Percentiles rank a stretch among this genome's conserved stretches.
Evolutionary conservation across 305 asterid genomes (phyloP).

Genomic region (Vinca major): DNA sequence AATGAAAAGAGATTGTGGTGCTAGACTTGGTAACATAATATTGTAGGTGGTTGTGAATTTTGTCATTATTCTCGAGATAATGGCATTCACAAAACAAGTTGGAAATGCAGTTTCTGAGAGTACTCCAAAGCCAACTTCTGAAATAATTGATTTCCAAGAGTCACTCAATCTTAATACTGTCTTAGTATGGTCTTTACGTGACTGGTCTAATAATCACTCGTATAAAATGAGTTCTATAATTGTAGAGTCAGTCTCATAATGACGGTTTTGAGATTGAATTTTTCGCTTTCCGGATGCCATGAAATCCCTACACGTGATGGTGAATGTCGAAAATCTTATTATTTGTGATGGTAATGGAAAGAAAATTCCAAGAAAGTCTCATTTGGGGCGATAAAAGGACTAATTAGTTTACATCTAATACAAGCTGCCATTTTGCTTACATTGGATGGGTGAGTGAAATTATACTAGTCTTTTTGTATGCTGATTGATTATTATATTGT

Average conservation of each 20-base stretch:
- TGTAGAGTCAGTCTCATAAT: too few relatives aligned
- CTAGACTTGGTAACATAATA: too few relatives aligned
- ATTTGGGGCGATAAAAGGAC: background rate
- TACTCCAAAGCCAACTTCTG: background rate
- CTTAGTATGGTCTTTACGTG: too few relatives aligned
- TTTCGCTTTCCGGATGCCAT: conserved; percentile 8
- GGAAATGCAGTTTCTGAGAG: background rate
- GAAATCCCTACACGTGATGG: background rate
- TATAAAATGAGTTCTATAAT: too few relatives aligned
- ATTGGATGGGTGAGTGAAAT: conserved; percentile 19
- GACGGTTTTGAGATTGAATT: too few relatives aligned
- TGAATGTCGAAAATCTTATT: background rate
- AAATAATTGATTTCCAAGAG: too few relatives aligned
- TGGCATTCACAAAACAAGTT: too few relatives aligned
- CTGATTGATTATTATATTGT: conserved; percentile 8
- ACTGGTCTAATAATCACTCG: too few relatives aligned
- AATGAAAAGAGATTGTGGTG: too few relatives aligned
- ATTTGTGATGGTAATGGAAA: background rate
- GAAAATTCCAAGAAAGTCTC: background rate
- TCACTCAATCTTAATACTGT: too few relatives aligned
- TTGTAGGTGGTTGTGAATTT: too few relatives aligned
- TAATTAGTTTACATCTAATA: background rate
- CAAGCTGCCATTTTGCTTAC: conserved; percentile 17
- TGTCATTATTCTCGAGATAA: too few relatives aligned
- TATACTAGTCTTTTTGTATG: conserved; percentile 5